Evolutionary conservation across 1,284 basidiomycete species (phyloP), one percentile per base, ranked within the genome.

Genomic region (Athelia psychrophila): DNA sequence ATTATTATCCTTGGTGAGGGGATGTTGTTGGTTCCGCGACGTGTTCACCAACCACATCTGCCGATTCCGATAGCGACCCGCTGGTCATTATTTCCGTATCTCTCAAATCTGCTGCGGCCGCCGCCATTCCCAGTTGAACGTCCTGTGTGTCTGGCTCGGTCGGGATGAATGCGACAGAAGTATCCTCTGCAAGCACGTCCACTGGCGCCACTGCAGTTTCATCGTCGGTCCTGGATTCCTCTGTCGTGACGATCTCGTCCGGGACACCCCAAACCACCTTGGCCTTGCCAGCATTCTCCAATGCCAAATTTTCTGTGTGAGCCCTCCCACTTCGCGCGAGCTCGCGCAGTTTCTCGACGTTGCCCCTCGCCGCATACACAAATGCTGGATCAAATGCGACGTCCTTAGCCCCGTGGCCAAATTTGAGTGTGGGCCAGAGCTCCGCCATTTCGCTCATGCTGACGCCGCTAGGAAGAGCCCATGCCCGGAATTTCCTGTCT

Each of bases 371-470:
- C 18, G 18, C 5, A 3, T 18, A 23, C 58, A 56, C 65, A 69
- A 23, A 58, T 52, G 19, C 54, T 2, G 47, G 24, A 6, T 30
- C 13, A 30, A 51, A 30, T 15, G 18, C 18, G 18, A 24, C 49
- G 13, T 51, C 47, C 10, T 51, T 45, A 16, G 58, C 54, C 16
- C 49, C 5, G 10, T 67, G 69, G 24, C 76, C 69, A 53, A 78
- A 85, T 55, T 78, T 72, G 40, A 84, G 68, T 1, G 60, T 65
- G 12, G 70, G 60, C 81, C 82, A 86, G 56, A 67, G 72, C 52
- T 72, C 60, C 40, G 69, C 66, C 59, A 82, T 77, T 38, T 77
- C 66, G 23, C 75, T 69, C 22, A 66, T 50, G 33, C 64, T 57
- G 8, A 83, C 64, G 1, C 78, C 80, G 2, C 74, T 65, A 1